Percentiles rank a stretch among this genome's conserved stretches.
These are phyloP conservation scores for Perkinsus marinus DNA, from an alignment of 169 alveolate genomes.

Conservation along the genomic window DNA sequence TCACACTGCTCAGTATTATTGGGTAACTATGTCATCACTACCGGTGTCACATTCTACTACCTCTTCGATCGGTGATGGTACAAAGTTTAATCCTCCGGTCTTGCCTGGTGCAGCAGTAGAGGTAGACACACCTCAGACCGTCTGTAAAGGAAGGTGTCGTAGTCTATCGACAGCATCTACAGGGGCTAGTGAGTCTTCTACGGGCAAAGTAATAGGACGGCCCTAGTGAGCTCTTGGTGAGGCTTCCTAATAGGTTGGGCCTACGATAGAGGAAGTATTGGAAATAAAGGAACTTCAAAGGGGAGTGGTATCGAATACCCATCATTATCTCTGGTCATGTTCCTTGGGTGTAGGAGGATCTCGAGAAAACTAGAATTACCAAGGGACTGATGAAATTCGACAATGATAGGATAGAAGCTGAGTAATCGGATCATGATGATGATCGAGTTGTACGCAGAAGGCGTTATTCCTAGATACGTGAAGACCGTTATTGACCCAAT, in stretches of 20 bases:
- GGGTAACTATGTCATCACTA: too few species aligned
- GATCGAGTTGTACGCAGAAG: neutral
- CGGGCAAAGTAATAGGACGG: neutral
- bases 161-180: too few species aligned
- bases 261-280: neutral
- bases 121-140: too few species aligned
- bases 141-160: too few species aligned
- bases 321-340: neutral
- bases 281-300: neutral
- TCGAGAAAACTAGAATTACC: neutral
- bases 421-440: neutral
- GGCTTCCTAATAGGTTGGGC: neutral
- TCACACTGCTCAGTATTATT: too few species aligned
- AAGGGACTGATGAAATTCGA: neutral
- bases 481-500: neutral
- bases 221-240: neutral
- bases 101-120: too few species aligned
- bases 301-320: neutral
- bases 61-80: too few species aligned
- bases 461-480: neutral
- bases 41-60: too few species aligned
- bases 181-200: neutral
- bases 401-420: neutral
- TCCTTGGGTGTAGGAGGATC: neutral
- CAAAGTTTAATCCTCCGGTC: too few species aligned